Conservation (phyloP, 805 yeast species). For the Barnettozyma vustinii region DNA sequence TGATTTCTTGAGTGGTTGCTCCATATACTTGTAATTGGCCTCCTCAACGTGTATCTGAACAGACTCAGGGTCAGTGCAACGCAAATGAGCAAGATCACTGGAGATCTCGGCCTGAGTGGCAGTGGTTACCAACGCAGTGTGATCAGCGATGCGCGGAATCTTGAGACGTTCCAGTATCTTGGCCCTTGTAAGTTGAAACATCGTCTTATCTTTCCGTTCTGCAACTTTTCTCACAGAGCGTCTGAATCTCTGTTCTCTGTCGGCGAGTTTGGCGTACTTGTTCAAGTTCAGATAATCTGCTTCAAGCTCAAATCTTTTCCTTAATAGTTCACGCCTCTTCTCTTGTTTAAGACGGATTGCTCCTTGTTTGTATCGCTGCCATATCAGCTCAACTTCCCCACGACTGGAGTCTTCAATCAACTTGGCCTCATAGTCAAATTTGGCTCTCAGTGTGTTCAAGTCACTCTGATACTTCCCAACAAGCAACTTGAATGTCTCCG, state of each 20-base stretch:
- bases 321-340: slow-evolving; percentile 3
- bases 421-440: slow-evolving; percentile 16
- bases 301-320: slow-evolving; percentile 6
- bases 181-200: slow-evolving; percentile 11
- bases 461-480: slow-evolving; percentile 13
- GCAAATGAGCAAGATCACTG: slow-evolving; percentile 14
- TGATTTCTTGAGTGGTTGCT: slow-evolving; percentile 15
- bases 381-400: slow-evolving; percentile 14
- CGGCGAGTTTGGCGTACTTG: slow-evolving; percentile 7
- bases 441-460: slow-evolving; percentile 11
- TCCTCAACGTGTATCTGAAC: slow-evolving; percentile 17
- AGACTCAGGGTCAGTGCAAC: not conserved
- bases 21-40: slow-evolving; percentile 18
- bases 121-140: slow-evolving; percentile 7
- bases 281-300: slow-evolving; percentile 15
- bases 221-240: slow-evolving; percentile 16
- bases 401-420: slow-evolving; percentile 17
- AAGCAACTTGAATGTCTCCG: slow-evolving; percentile 18
- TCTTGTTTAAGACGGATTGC: slow-evolving; percentile 11
- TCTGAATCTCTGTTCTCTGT: slow-evolving; percentile 14
- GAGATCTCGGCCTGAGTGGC: slow-evolving; percentile 16
- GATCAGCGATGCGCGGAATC: not conserved
- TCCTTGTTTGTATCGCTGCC: slow-evolving; percentile 21
- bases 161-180: slow-evolving; percentile 6
- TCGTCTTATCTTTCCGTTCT: slow-evolving; percentile 15